These are phyloP conservation scores for Moesziomyces sp. DNA, from an alignment of 1,284 basidiomycete species.

Conservation along the genomic window DNA sequence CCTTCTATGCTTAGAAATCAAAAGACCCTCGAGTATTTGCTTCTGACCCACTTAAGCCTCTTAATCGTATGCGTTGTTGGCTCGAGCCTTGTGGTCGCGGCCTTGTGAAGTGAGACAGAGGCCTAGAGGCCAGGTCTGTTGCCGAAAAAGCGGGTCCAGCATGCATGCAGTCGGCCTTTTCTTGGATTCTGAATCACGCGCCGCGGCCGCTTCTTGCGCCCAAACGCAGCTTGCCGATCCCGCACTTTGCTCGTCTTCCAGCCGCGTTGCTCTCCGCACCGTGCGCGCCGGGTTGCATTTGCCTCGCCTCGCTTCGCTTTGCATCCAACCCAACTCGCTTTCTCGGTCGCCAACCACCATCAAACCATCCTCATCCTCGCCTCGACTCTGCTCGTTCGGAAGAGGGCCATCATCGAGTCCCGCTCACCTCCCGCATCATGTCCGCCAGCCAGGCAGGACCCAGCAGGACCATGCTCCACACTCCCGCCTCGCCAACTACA, in stretches of 20 bases:
- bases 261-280: background rate
- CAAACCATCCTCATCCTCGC: background rate
- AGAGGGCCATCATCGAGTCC: background rate
- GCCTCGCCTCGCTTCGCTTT: background rate
- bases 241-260: background rate
- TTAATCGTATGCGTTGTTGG: too few species aligned
- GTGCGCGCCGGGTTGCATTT: conserved; percentile 1
- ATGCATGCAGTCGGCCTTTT: background rate
- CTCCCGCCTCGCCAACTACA: conserved; percentile 4
- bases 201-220: conserved; percentile 1
- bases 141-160: background rate
- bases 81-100: too few species aligned
- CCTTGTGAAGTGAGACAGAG: too few species aligned
- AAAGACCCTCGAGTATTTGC: too few species aligned
- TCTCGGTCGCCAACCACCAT: background rate
- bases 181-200: background rate
- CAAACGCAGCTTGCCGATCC: conserved; percentile 15
- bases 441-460: conserved; percentile 20
- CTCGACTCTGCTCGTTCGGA: background rate
- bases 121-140: background rate
- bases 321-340: too few species aligned
- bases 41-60: too few species aligned
- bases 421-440: background rate
- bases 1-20: too few species aligned
- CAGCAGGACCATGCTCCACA: conserved; percentile 12